phyloP scores from a whole-genome alignment of 192 early-diverging fungal genomes.

The Linnemannia schmuckeri region DNA sequence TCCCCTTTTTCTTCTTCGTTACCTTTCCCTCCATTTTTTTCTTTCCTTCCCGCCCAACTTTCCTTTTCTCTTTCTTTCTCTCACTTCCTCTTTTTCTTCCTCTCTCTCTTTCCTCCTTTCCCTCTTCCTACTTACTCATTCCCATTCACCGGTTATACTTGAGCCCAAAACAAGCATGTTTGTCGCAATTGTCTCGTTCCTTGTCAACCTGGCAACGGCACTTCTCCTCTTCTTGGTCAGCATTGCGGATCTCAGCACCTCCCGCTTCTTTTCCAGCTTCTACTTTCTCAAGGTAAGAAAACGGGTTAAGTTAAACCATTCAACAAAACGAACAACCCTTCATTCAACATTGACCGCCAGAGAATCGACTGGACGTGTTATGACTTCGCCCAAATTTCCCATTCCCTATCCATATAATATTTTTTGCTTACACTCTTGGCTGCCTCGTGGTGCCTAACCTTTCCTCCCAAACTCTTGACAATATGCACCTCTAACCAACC shows the following conservation, averaged over 20 bases:
- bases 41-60: neutral
- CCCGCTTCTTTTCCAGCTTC: conserved; percentile 33
- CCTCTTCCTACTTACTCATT: neutral
- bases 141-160: neutral
- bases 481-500: no score
- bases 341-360: no score
- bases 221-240: conserved; percentile 41
- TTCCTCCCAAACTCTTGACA: no score
- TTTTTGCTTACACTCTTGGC: neutral
- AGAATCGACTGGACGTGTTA: no score
- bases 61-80: neutral
- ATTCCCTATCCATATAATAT: neutral
- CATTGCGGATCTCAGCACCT: conserved; percentile 28
- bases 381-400: neutral
- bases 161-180: neutral
- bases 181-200: conserved; percentile 22
- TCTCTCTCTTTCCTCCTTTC: neutral
- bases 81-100: no score
- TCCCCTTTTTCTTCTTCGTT: neutral
- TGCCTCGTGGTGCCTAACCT: neutral
- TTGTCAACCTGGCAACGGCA: conserved; percentile 30
- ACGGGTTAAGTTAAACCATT: neutral
- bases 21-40: neutral
- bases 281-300: conserved; percentile 32
- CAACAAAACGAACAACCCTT: neutral